A percentile compares a stretch with the other conserved stretches of the same genome.
Conservation (phyloP, 306 rosid species). For the Dryas drummondii region DNA sequence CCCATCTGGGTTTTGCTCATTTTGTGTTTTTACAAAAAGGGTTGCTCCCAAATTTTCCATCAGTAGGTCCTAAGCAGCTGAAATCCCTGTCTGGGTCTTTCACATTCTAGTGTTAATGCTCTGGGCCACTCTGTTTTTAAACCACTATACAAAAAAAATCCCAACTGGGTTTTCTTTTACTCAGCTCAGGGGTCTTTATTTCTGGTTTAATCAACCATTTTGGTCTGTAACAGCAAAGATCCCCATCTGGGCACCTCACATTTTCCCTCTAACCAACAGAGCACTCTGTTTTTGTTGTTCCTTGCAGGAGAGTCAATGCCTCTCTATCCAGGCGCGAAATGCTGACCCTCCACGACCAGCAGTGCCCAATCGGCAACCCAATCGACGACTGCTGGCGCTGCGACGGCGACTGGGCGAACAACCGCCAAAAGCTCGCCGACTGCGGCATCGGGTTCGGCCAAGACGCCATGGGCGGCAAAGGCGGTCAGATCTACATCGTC, state of each 20-base stretch:
- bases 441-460: conserved; percentile 88
- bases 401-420: conserved; percentile 52
- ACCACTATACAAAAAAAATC: not conserved
- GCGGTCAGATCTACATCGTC: conserved; percentile 85
- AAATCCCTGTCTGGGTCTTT: not conserved
- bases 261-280: conserved; percentile 27
- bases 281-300: conserved; percentile 6
- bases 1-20: conserved; percentile 25
- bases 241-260: conserved; percentile 1
- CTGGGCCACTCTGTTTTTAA: not conserved
- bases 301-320: conserved; percentile 66
- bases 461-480: conserved; percentile 81
- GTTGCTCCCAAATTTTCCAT: conserved; percentile 4
- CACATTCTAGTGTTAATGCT: conserved; percentile 12
- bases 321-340: conserved; percentile 53
- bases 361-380: conserved; percentile 79
- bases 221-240: not conserved
- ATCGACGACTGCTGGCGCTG: conserved; percentile 97
- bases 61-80: not conserved
- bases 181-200: not conserved
- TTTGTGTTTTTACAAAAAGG: conserved; percentile 1
- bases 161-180: not conserved
- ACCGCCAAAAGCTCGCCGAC: conserved; percentile 82
- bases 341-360: conserved; percentile 20
- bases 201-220: conserved; percentile 1